Base-by-base conservation (phyloP, 225 moss, liverwort and hornwort genomes). In the Lunularia cruciata region DNA sequence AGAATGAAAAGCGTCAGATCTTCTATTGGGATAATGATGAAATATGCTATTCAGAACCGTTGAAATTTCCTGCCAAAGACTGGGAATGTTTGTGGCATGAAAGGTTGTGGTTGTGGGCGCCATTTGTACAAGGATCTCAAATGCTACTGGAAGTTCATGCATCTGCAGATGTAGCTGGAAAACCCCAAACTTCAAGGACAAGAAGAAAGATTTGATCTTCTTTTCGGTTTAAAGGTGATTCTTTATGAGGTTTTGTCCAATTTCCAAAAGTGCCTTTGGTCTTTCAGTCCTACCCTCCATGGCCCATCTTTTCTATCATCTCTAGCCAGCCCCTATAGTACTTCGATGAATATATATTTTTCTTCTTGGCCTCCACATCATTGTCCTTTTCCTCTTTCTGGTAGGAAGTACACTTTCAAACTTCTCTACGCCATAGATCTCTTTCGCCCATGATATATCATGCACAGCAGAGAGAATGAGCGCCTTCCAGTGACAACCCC, bases 121-220 rank as follows among this genome's bases (percentile, higher is more conserved):
- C 56, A 33, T 57, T 16, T 32, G 0, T 30, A 32, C 32, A 22
- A 54, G 27, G 26, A 54, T 27, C 54, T 54, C 27, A 2, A 57
- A 57, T 57, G 56, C 31, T 31, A 5, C 56, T 30, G 56, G 33
- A 57, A 57, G 12, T 26, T 10, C 56, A 57, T 53, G 19, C 25
- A 25, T 53, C 22, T 53, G 19, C 22, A 8, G 31, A 57, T 31
- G 33, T 57, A 15, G 15, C 16, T 57, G 16, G 14, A 57, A 9
- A 2, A 16, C 56, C 30, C 56, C 30, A 57, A 30, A 18, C 56
- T 33, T 31, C 14, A 28, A 57, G 8, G 56, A 57, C 31, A 57
- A 32, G 56, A 57, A 30, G 56, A 57, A 57, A 57, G 56, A 57
- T 57, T 57, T 57, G 56, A 57, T 57, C 52, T 57, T 57, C 56